phyloP scores from a whole-genome alignment of 2,329 filamentous ascomycete species.

The Pestalotiopsis sp. region DNA sequence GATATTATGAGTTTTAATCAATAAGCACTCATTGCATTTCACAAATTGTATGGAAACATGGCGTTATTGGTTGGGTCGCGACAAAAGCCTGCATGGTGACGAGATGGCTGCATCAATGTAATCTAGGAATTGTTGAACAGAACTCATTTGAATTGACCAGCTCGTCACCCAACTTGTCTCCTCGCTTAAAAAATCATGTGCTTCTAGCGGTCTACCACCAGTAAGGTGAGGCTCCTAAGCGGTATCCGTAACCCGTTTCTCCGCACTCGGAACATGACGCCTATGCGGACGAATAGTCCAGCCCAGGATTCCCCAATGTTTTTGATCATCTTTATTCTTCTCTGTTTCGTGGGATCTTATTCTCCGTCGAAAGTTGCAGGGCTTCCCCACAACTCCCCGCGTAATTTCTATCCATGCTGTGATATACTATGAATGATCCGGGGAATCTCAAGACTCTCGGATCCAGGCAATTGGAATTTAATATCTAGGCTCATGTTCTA shows the following conservation, averaged over 20 bases:
- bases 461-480: not conserved
- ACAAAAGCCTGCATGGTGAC: not conserved
- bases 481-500: not conserved
- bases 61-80: not conserved
- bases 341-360: constrained; percentile 16
- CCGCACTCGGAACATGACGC: not conserved
- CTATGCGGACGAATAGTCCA: not conserved
- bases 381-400: constrained; percentile 9
- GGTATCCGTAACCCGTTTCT: not conserved
- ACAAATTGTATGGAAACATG: not conserved
- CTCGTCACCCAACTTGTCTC: not conserved
- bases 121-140: not conserved
- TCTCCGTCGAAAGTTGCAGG: constrained; percentile 9
- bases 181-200: not conserved
- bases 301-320: constrained; percentile 6
- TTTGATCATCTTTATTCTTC: not conserved
- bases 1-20: not conserved
- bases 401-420: not conserved
- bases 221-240: not conserved
- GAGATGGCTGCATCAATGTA: not conserved
- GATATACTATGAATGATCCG: not conserved
- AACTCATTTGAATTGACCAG: not conserved
- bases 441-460: not conserved
- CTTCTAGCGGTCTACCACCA: not conserved
- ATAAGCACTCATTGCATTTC: not conserved